Conservation (phyloP, 1,284 basidiomycete species). For the Vanrija humicola region DNA sequence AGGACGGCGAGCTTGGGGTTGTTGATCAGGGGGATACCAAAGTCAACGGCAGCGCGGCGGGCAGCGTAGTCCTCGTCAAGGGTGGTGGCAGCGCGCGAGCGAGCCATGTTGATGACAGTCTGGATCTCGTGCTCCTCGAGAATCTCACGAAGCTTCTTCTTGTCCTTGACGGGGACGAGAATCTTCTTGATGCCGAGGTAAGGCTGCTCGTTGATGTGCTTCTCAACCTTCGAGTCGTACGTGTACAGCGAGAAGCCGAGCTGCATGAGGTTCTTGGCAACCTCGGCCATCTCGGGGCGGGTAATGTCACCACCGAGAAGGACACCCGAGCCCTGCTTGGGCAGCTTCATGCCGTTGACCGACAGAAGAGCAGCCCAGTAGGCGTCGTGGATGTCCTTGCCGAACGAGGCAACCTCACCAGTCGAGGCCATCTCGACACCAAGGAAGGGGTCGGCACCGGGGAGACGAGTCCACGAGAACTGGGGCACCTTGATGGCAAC, state of each 20-base stretch:
- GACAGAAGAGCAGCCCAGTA: constrained; percentile 94
- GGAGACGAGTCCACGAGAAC: constrained; percentile 95
- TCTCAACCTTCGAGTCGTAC: constrained; percentile 78
- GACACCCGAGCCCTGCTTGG: constrained; percentile 57
- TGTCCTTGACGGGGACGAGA: constrained; percentile 95
- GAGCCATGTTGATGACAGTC: constrained; percentile 90
- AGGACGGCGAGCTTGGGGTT: constrained; percentile 84
- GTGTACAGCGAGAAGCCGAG: constrained; percentile 89
- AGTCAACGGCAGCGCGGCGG: constrained; percentile 84
- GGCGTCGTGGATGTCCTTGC: constrained; percentile 88
- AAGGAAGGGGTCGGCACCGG: constrained; percentile 86
- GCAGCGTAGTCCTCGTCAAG: constrained; percentile 97
- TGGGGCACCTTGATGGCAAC: constrained; percentile 97
- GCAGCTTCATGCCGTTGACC: constrained; percentile 63
- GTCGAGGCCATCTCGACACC: constrained; percentile 99
- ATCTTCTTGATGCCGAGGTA: constrained; percentile 76
- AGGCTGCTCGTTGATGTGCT: constrained; percentile 74
- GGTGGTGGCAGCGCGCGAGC: constrained; percentile 69
- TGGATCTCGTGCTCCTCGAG: constrained; percentile 90
- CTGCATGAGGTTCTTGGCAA: constrained; percentile 92
- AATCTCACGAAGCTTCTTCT: constrained; percentile 80
- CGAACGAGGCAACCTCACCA: constrained; percentile 97
- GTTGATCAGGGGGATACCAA: constrained; percentile 78
- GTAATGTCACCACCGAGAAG: constrained; percentile 72
- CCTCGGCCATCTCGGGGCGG: constrained; percentile 67